These are phyloP conservation scores for Trypanosomatidae sp. DNA, from an alignment of 208 protist species.

Conservation along the genomic window DNA sequence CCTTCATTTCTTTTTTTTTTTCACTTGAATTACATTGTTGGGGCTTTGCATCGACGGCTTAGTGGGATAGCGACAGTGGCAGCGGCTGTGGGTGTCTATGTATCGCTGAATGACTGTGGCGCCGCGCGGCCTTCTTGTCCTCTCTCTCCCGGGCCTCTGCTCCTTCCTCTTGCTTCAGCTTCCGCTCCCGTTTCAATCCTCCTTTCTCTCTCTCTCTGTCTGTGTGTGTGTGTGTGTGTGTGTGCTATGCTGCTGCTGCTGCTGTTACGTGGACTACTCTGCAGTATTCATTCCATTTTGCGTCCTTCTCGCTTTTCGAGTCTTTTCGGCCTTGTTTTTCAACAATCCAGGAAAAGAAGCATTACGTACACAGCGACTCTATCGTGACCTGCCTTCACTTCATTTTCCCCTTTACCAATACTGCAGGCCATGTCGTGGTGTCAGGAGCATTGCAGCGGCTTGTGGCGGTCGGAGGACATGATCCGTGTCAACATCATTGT, in stretches of 20 bases:
- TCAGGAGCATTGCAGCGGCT: slow-evolving; percentile 74
- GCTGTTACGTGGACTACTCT: background rate
- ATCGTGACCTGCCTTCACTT: background rate
- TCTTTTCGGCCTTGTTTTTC: background rate
- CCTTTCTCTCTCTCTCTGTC: background rate
- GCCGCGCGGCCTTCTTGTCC: background rate
- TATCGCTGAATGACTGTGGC: background rate
- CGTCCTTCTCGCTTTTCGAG: background rate
- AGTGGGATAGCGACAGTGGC: background rate
- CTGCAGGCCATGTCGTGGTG: slow-evolving; percentile 35
- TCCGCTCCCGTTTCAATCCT: background rate
- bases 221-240: too few species aligned
- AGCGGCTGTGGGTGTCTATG: background rate
- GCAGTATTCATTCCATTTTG: background rate
- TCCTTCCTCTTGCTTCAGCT: background rate
- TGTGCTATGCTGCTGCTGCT: background rate
- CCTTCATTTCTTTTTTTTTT: background rate
- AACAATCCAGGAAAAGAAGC: background rate
- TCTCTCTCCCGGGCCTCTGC: background rate
- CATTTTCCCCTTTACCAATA: background rate
- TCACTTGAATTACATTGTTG: background rate
- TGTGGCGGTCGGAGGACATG: slow-evolving; percentile 98
- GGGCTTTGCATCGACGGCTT: background rate
- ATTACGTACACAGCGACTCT: background rate
- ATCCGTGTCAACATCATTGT: slow-evolving; percentile 95